A percentile compares a stretch with the other conserved stretches of the same genome.
These are phyloP conservation scores for Saprolegnia parasitica DNA, from an alignment of 352 stramenopile species.

Conservation along the genomic window DNA sequence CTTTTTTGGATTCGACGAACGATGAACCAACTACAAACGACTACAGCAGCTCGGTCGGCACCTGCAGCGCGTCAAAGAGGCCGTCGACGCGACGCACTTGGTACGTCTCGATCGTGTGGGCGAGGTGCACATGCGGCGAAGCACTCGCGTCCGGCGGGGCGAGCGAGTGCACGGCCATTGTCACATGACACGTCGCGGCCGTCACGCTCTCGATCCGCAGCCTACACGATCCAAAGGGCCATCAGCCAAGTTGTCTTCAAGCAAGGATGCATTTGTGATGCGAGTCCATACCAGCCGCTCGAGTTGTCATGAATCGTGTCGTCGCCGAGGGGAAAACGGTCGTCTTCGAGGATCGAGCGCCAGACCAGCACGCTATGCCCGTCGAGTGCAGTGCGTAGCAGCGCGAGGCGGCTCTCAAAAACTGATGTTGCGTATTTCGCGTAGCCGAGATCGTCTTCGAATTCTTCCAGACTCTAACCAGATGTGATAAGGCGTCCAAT, in stretches of 20 bases:
- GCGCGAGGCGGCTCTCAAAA: background rate
- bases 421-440: background rate
- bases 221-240: background rate
- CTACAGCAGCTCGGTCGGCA: too few relatives aligned
- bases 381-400: background rate
- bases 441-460: background rate
- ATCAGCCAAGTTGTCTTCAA: too few relatives aligned
- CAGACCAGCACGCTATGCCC: background rate
- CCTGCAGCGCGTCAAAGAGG: too few relatives aligned
- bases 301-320: constrained; percentile 1
- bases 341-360: constrained; percentile 11
- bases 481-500: too few relatives aligned
- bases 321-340: background rate
- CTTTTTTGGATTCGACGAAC: too few relatives aligned
- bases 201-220: background rate
- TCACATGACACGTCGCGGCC: background rate
- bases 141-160: background rate
- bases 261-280: too few relatives aligned
- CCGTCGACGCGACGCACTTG: background rate
- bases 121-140: background rate
- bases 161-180: background rate
- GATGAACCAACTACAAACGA: too few relatives aligned
- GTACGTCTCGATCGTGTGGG: background rate
- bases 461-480: constrained; percentile 1
- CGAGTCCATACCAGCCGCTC: background rate